Base-by-base conservation (phyloP, 176 grass and related monocot species). In the Oryza officinalis region DNA sequence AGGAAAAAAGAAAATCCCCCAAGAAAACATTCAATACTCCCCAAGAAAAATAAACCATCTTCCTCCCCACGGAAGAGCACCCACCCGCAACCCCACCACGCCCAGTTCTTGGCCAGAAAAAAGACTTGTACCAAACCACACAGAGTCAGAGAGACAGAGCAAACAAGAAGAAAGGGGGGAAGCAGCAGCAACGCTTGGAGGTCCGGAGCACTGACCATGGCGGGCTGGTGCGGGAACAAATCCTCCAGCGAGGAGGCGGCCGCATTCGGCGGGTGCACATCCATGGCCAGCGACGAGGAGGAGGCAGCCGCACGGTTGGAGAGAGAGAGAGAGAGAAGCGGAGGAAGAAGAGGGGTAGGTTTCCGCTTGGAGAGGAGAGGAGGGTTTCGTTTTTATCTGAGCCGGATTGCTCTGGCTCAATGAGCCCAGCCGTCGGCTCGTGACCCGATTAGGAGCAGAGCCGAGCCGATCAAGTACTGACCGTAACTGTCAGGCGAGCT, bases 211-310 rank as follows among this genome's bases (percentile, higher is more conserved):
- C 80, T 63, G 68, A 90, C 88, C 84, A 68, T 12, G 37, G 33
- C 78, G n/a, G 67, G 32, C 60, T 86, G 45, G n/a, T 86, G 83
- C 35, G 84, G 83, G 37, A 86, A 86, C 45, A 86, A 26, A 13
- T 61, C 83, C 0, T 54, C 88, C 8, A 79, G 80, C 46, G 74
- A 72, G 79, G 76, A 43, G 65, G 64, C 72, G 65, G 59, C 57
- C 22, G 79, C 88, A 90, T 83, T 90, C n/a, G 46, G 45, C 3
- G 60, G 61, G 15, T 86, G 78, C 74, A 86, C 79, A 75, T 90
- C 79, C 88, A 89, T 89, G 88, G 4, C 14, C 40, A 41, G 9
- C 40, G 40, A 41, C 1, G 40, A 30, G 1, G 2, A 30, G 37
- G 35, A 37, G 14, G 8, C 71, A 35, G 28, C 71, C 37, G 64